A percentile compares a stretch with the other conserved stretches of the same genome.
Evolutionary conservation across 176 grass and related monocot genomes (phyloP).

Genomic region (Rhynchospora breviuscula): DNA sequence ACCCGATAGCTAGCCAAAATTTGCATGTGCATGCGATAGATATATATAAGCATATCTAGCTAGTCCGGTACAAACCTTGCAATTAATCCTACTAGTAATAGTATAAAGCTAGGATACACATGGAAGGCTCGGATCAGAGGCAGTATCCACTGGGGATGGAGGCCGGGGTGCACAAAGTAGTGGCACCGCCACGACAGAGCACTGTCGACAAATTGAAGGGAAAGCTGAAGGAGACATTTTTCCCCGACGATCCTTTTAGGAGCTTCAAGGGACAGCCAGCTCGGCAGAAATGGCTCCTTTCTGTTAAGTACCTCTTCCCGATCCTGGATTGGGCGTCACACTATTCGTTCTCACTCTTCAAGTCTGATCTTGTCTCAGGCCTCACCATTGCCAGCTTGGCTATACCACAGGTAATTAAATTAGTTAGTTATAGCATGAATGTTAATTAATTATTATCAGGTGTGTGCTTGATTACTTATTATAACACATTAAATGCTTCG

Average conservation of each 20-base stretch:
- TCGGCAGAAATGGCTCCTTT: constrained; percentile 49
- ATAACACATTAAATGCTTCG: not conserved
- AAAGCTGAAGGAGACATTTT: constrained; percentile 94
- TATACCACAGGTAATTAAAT: constrained; percentile 68
- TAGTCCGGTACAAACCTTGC: no score
- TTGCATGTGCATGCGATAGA: not conserved
- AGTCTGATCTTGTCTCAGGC: constrained; percentile 82
- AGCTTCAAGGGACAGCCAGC: constrained; percentile 60
- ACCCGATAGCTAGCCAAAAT: not conserved
- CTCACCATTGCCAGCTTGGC: constrained; percentile 98
- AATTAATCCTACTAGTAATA: no score
- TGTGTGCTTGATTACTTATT: not conserved
- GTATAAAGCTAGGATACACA: no score
- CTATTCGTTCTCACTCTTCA: constrained; percentile 80
- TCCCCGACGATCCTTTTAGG: constrained; percentile 90
- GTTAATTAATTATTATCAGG: not conserved
- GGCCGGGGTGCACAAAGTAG: constrained; percentile 62
- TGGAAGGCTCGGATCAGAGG: no score
- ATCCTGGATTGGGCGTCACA: constrained; percentile 58
- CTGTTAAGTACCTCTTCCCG: constrained; percentile 71
- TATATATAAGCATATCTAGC: not conserved
- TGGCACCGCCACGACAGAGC: constrained; percentile 41
- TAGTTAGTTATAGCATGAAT: not conserved
- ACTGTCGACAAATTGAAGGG: constrained; percentile 66
- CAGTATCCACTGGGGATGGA: not conserved